phyloP scores from a whole-genome alignment of 2,329 filamentous ascomycete genomes.

The Colletotrichum sp. region DNA sequence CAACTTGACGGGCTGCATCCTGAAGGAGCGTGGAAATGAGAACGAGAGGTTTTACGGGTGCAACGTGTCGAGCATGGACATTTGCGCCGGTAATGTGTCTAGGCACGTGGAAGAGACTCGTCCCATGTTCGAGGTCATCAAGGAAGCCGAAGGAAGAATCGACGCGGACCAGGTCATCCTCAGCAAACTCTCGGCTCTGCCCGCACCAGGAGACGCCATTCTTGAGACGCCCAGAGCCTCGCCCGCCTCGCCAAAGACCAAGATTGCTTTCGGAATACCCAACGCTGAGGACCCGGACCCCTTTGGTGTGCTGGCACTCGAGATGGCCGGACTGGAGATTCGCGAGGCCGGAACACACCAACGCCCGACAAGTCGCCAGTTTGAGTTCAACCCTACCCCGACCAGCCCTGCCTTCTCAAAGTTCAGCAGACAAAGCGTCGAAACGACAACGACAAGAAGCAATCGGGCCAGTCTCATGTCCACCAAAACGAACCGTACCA shows the following conservation, averaged over 20 bases:
- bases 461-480: conserved; percentile 80
- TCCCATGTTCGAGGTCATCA: conserved; percentile 80
- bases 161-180: conserved; percentile 75
- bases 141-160: conserved; percentile 82
- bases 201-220: conserved; percentile 77
- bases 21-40: conserved; percentile 62
- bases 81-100: conserved; percentile 61
- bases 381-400: conserved; percentile 81
- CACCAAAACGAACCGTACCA: conserved; percentile 70
- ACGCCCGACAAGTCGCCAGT: conserved; percentile 77
- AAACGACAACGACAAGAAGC: conserved; percentile 64
- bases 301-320: conserved; percentile 88
- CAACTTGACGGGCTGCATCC: conserved; percentile 60
- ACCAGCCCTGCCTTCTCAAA: conserved; percentile 72
- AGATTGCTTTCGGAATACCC: conserved; percentile 76
- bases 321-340: conserved; percentile 88
- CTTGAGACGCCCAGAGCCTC: conserved; percentile 50
- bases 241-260: conserved; percentile 32
- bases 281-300: conserved; percentile 85
- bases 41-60: conserved; percentile 64
- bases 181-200: conserved; percentile 65
- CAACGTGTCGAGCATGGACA: conserved; percentile 57
- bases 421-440: conserved; percentile 70
- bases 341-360: conserved; percentile 83
- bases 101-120: conserved; percentile 59